These are phyloP conservation scores for Colletotrichum musae DNA, from an alignment of 2,329 filamentous ascomycete species.

Conservation along the genomic window DNA sequence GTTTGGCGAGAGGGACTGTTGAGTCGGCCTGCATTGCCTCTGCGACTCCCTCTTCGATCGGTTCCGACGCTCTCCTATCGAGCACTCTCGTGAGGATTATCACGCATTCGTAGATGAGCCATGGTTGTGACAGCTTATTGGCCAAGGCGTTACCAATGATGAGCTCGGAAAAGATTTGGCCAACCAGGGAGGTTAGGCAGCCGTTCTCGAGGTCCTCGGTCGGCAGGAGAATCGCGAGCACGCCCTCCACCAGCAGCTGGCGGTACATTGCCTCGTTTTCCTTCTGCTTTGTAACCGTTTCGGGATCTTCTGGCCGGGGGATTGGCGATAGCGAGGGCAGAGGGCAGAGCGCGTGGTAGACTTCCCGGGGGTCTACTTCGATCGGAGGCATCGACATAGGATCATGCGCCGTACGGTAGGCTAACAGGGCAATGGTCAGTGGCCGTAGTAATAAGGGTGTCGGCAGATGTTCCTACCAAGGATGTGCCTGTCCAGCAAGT, in stretches of 20 bases:
- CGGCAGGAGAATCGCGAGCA: constrained; percentile 87
- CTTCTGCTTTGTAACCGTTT: constrained; percentile 71
- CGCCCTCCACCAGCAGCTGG: constrained; percentile 86
- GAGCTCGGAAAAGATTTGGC: constrained; percentile 90
- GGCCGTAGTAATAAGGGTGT: background rate
- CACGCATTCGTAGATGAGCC: constrained; percentile 89
- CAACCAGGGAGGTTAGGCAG: constrained; percentile 85
- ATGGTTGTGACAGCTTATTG: constrained; percentile 86
- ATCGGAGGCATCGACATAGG: constrained; percentile 72
- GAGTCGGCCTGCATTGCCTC: constrained; percentile 24
- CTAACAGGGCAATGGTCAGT: constrained; percentile 50
- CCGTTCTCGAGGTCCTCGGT: constrained; percentile 93
- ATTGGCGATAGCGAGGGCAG: constrained; percentile 86
- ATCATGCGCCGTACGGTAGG: constrained; percentile 78
- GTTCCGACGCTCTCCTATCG: constrained; percentile 45
- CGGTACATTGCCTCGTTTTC: constrained; percentile 88
- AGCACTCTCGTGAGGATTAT: constrained; percentile 74
- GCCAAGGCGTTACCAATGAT: constrained; percentile 87
- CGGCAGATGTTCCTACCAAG: constrained; percentile 68
- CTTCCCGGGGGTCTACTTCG: constrained; percentile 72
- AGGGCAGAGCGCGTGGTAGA: constrained; percentile 89
- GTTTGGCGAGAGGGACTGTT: constrained; percentile 16
- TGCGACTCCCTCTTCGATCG: constrained; percentile 34
- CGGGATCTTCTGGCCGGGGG: constrained; percentile 68
- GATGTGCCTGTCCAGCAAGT: constrained; percentile 84